phyloP scores from a whole-genome alignment of 305 asterid species.

The Solanum hybrid region DNA sequence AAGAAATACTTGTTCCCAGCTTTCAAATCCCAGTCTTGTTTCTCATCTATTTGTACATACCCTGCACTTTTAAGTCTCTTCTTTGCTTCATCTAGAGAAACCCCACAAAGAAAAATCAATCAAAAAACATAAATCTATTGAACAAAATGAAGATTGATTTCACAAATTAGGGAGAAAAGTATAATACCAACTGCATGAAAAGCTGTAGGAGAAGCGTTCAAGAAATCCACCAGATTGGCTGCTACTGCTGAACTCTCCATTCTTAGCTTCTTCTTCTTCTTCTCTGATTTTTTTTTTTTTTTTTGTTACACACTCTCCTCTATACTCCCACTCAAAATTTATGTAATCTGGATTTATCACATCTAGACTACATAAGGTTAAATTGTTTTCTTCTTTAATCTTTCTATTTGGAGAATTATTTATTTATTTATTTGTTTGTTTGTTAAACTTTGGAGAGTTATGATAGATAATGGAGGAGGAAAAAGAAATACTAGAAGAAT shows the following conservation, averaged over 20 bases:
- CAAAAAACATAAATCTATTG: neutral
- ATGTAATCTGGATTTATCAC: neutral
- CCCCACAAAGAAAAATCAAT: neutral
- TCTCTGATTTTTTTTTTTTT: neutral
- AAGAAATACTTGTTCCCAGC: conserved; percentile 87
- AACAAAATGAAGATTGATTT: neutral
- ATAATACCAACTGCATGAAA: conserved; percentile 82
- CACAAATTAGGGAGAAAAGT: neutral
- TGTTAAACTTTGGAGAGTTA: neutral
- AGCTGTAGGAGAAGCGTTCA: conserved; percentile 93
- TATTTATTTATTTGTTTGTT: too few relatives aligned
- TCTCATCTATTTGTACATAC: conserved; percentile 60
- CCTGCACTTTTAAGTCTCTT: conserved; percentile 58
- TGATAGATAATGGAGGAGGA: neutral
- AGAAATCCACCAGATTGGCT: conserved; percentile 63
- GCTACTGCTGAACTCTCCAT: conserved; percentile 58
- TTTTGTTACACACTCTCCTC: neutral
- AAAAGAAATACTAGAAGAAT: neutral
- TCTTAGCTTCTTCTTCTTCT: neutral
- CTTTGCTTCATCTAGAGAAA: conserved; percentile 64
- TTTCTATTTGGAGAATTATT: neutral
- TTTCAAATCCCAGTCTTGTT: conserved; percentile 72
- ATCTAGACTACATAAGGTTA: neutral
- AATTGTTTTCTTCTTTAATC: neutral
- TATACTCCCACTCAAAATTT: neutral